Conservation (phyloP, 176 grass and related monocot species). For the Oropetium thomaeum region DNA sequence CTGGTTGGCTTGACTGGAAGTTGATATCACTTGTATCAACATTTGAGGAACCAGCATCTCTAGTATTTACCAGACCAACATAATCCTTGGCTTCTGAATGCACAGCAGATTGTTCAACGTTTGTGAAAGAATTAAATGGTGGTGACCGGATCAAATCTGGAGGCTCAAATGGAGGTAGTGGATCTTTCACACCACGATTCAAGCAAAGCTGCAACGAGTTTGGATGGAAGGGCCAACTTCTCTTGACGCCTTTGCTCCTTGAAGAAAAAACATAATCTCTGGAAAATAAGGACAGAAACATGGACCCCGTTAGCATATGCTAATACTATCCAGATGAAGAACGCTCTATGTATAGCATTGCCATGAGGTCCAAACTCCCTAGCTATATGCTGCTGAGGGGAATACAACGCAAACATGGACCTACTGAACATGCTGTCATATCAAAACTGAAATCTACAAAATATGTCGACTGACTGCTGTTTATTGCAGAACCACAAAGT, state of each 20-base stretch:
- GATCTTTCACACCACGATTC: conserved; percentile 66
- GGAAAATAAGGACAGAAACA: conserved; percentile 35
- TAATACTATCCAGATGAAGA: conserved; percentile 23
- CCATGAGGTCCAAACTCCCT: conserved; percentile 28
- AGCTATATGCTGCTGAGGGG: conserved; percentile 17
- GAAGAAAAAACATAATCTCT: conserved; percentile 86
- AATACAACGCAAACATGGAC: conserved; percentile 46
- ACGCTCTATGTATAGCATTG: conserved; percentile 13
- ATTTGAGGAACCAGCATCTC: conserved; percentile 31
- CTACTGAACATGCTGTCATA: conserved; percentile 43
- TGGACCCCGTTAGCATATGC: conserved; percentile 42
- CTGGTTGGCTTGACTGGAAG: conserved; percentile 20
- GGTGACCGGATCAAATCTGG: conserved; percentile 57
- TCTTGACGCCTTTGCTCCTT: conserved; percentile 70
- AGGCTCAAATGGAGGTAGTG: conserved; percentile 84
- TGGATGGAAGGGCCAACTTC: conserved; percentile 75
- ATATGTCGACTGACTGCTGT: neutral
- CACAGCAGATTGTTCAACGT: conserved; percentile 26
- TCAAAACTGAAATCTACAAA: conserved; percentile 35
- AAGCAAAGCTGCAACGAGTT: conserved; percentile 66
- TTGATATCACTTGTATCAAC: conserved; percentile 34
- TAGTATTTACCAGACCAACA: conserved; percentile 35
- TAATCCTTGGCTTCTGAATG: conserved; percentile 16
- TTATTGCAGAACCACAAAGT: conserved; percentile 33
- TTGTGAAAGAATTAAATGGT: conserved; percentile 28